These are phyloP conservation scores for Mortierella sp. DNA, from an alignment of 371 early-diverging fungal species.

Conservation along the genomic window DNA sequence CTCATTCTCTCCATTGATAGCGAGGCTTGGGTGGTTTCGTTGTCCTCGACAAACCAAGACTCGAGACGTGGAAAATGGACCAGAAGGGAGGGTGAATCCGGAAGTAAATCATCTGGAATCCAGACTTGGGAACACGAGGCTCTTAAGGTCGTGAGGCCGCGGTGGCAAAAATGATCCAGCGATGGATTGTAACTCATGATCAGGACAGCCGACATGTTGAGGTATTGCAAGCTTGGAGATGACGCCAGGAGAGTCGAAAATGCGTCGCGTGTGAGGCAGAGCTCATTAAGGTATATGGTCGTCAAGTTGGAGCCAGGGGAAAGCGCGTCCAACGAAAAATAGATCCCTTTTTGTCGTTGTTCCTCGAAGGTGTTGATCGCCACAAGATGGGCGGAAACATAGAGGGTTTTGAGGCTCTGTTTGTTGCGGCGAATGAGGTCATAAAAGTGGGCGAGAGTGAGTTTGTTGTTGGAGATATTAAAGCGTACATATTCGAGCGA, in stretches of 20 bases:
- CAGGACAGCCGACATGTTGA: background rate
- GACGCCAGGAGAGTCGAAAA: background rate
- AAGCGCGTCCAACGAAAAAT: background rate
- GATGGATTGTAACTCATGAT: too few species aligned
- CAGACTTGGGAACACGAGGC: too few species aligned
- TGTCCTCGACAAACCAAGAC: too few species aligned
- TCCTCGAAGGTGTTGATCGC: too few species aligned
- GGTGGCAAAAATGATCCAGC: too few species aligned
- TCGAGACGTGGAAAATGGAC: too few species aligned
- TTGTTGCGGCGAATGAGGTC: background rate
- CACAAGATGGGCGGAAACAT: background rate
- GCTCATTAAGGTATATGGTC: background rate
- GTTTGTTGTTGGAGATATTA: background rate
- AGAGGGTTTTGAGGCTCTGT: background rate
- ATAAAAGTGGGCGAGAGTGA: background rate
- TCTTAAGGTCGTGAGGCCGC: too few species aligned
- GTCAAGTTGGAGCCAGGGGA: background rate
- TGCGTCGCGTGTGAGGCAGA: background rate
- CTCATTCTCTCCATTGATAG: background rate
- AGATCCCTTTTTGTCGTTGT: background rate
- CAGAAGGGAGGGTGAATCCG: too few species aligned
- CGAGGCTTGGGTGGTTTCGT: too few species aligned
- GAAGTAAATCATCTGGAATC: too few species aligned
- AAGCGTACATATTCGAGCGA: background rate
- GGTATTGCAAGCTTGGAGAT: background rate